These are phyloP conservation scores for Nicotiana paniculata DNA, from an alignment of 257 asterid genomes.

Conservation along the genomic window DNA sequence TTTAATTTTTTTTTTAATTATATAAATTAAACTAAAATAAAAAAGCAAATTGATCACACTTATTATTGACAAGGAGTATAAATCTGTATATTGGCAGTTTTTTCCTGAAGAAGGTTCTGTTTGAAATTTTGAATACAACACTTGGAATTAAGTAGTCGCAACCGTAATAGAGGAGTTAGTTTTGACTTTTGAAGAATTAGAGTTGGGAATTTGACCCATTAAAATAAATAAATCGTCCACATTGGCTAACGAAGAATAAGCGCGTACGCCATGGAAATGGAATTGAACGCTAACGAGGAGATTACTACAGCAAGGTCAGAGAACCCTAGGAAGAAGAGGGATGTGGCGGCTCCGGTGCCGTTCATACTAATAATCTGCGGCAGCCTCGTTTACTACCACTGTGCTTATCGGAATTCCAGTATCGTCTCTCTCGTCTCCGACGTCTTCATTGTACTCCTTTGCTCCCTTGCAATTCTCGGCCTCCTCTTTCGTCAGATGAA, in stretches of 20 bases:
- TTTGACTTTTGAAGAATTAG: slow-evolving; percentile 3
- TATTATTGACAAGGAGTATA: too few relatives aligned
- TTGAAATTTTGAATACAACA: background rate
- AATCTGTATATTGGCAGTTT: background rate
- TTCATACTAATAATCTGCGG: slow-evolving; percentile 61
- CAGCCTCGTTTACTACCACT: slow-evolving; percentile 82
- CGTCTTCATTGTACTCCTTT: slow-evolving; percentile 80
- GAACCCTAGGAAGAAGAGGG: slow-evolving; percentile 29
- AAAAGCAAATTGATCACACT: too few relatives aligned
- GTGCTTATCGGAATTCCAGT: slow-evolving; percentile 76
- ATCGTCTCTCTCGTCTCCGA: slow-evolving; percentile 73
- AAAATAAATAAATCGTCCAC: background rate
- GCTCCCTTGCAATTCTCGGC: slow-evolving; percentile 90
- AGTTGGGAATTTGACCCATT: background rate
- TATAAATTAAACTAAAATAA: too few relatives aligned
- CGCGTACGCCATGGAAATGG: background rate
- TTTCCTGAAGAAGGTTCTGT: background rate
- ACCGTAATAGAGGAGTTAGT: background rate
- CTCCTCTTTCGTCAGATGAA: slow-evolving; percentile 96
- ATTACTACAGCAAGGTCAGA: background rate
- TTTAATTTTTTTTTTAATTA: too few relatives aligned
- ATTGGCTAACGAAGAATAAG: background rate
- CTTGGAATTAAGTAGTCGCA: background rate
- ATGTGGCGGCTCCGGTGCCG: slow-evolving; percentile 17
- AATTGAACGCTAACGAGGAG: background rate